Evolutionary conservation across 2,329 filamentous ascomycete species (phyloP).

Genomic region (Phyllosticta citrichinensis): DNA sequence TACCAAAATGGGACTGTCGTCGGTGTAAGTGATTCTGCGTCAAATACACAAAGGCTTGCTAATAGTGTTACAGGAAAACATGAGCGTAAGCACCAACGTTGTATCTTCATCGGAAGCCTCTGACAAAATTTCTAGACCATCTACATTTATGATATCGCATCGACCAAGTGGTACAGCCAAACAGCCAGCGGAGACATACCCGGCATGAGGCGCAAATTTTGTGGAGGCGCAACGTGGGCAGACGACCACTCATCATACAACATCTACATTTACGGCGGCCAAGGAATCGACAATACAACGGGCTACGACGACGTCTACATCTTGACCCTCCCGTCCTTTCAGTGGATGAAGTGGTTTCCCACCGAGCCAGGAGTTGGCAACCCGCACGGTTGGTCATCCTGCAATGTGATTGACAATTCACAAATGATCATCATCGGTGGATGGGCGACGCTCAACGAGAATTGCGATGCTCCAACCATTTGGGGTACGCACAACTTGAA

Average conservation of each 20-base stretch:
- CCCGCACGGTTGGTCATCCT: slow-evolving; percentile 46
- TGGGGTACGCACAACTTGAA: slow-evolving; percentile 50
- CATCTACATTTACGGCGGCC: slow-evolving; percentile 54
- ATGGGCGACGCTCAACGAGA: slow-evolving; percentile 39
- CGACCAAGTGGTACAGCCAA: slow-evolving; percentile 51
- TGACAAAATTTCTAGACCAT: slow-evolving; percentile 31
- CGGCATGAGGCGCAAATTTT: slow-evolving; percentile 46
- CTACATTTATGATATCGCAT: slow-evolving; percentile 51
- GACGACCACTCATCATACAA: slow-evolving; percentile 53
- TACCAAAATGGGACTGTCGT: slow-evolving; percentile 38
- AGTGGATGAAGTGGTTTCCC: slow-evolving; percentile 50
- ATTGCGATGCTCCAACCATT: slow-evolving; percentile 44
- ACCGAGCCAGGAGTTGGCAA: slow-evolving; percentile 33
- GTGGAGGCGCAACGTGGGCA: slow-evolving; percentile 51
- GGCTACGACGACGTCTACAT: slow-evolving; percentile 56
- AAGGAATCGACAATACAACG: slow-evolving; percentile 37
- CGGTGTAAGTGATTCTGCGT: slow-evolving; percentile 21
- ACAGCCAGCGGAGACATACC: slow-evolving; percentile 46
- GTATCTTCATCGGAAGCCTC: no score
- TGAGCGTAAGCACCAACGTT: slow-evolving; percentile 4
- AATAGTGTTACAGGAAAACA: slow-evolving; percentile 3
- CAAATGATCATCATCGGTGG: slow-evolving; percentile 58
- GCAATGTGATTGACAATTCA: slow-evolving; percentile 45
- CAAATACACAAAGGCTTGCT: background rate
- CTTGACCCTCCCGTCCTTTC: slow-evolving; percentile 52